Base-by-base conservation (phyloP, 306 rosid genomes). In the Vachellia collinsii region DNA sequence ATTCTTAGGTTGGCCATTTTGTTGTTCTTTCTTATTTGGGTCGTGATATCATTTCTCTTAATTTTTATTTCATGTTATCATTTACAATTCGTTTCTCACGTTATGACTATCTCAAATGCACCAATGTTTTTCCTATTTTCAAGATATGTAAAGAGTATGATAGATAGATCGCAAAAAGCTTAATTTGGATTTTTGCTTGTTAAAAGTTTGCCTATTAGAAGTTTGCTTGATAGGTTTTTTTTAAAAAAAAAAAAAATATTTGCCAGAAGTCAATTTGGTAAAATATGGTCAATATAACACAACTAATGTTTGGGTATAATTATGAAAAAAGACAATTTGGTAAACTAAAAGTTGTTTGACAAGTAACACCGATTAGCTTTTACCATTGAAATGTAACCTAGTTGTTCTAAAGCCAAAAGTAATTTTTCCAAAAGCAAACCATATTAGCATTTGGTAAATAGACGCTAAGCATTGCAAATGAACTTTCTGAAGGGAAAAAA, bases 1-100 rank as follows among this genome's bases (percentile, higher is more conserved):
- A 48, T 50, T 29, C 8, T 85, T 19, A 41, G 58, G 3, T 51
- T 51, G 8, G 17, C n/a, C n/a, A n/a, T n/a, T 37, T 34, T 82
- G 50, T 63, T 56, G 54, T 70, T 25, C 64, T 0, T 62, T 54
- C 59, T 4, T 44, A 79, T 37, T 75, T 70, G 81, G 79, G 78
- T 37, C 29, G 36, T 65, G 36, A 23, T 68, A 29, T 50, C 83
- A 37, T 70, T 39, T 75, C 48, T 74, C 64, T 48, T 17, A 43
- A 41, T 66, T 37, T 8, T 48, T 46, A 23, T 82, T 73, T 50
- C 78, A 29, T 14, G 34, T 20, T 42, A 53, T 50, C 58, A 68
- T 68, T 67, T 20, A 38, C 5, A 7, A 51, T 67, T 11, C 42
- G 5, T 29, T 8, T 39, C 39, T 58, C 77, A 16, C n/a, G 12